Evolutionary conservation across 1,139 yeast genomes (phyloP).

Genomic region (Saccharomyces hybrid): DNA sequence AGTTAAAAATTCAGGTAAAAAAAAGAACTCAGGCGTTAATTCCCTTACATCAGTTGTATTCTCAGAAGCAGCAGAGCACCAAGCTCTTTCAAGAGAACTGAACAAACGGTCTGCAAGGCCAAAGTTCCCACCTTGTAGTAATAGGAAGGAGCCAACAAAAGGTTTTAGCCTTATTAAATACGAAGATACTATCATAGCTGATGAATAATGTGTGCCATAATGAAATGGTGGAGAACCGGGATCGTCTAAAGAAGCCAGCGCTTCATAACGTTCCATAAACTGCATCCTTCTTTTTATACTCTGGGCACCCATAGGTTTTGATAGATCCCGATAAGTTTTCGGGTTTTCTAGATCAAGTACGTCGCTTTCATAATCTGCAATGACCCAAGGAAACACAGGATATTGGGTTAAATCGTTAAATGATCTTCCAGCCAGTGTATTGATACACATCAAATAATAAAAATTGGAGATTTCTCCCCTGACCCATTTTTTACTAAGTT

Average conservation of each 20-base stretch:
- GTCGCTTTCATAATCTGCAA: slow-evolving; percentile 69
- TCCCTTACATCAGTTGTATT: slow-evolving; percentile 84
- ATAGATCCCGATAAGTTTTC: slow-evolving; percentile 57
- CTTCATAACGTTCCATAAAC: slow-evolving; percentile 64
- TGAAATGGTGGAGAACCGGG: slow-evolving; percentile 64
- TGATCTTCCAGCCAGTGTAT: slow-evolving; percentile 80
- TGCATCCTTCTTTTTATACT: slow-evolving; percentile 47
- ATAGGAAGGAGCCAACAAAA: slow-evolving; percentile 65
- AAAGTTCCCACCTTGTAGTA: slow-evolving; percentile 78
- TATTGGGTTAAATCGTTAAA: slow-evolving; percentile 82
- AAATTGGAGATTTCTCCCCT: slow-evolving; percentile 73
- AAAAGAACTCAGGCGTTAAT: slow-evolving; percentile 76
- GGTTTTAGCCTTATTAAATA: slow-evolving; percentile 70
- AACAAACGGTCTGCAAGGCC: slow-evolving; percentile 82
- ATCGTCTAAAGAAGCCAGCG: slow-evolving; percentile 50
- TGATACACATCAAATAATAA: slow-evolving; percentile 67
- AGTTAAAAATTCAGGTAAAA: slow-evolving; percentile 63
- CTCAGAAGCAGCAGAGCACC: slow-evolving; percentile 71
- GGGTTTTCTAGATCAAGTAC: slow-evolving; percentile 55
- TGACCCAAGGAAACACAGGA: slow-evolving; percentile 87
- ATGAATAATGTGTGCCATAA: slow-evolving; percentile 86
- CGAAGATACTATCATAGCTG: slow-evolving; percentile 86
- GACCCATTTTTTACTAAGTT: slow-evolving; percentile 65
- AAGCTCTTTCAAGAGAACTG: slow-evolving; percentile 62
- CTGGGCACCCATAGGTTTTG: slow-evolving; percentile 91